Conservation (phyloP, 2,329 filamentous ascomycete genomes). For the Beauveria sp. region DNA sequence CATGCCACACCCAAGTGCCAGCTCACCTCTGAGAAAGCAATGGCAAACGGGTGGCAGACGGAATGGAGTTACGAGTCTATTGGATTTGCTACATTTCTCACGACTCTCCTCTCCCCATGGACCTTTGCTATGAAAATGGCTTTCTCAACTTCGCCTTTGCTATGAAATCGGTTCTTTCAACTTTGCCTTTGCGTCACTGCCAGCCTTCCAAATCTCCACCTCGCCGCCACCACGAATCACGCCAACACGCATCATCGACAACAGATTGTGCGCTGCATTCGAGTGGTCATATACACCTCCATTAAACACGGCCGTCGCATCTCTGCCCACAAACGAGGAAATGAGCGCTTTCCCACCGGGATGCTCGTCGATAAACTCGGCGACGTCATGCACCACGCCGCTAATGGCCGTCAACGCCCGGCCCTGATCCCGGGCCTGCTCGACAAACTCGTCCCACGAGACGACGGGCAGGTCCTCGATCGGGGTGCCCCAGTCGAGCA, state of each 20-base stretch:
- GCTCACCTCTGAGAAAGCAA: neutral
- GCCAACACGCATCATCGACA: slow-evolving; percentile 72
- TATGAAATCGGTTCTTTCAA: neutral
- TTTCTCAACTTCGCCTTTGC: neutral
- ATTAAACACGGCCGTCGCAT: slow-evolving; percentile 77
- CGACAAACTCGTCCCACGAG: slow-evolving; percentile 72
- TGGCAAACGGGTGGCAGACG: neutral
- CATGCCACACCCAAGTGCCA: too few species aligned
- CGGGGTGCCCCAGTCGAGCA: slow-evolving; percentile 78
- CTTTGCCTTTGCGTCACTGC: neutral
- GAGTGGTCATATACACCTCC: slow-evolving; percentile 76
- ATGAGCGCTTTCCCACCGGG: slow-evolving; percentile 75
- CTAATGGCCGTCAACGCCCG: slow-evolving; percentile 63
- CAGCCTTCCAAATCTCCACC: slow-evolving; percentile 71
- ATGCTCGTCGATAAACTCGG: slow-evolving; percentile 70
- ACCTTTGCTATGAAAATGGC: too few species aligned
- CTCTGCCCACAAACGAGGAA: slow-evolving; percentile 65
- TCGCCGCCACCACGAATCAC: slow-evolving; percentile 73
- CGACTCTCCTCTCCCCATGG: too few species aligned
- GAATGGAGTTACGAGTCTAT: neutral
- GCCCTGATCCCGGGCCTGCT: slow-evolving; percentile 59
- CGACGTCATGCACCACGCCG: slow-evolving; percentile 73
- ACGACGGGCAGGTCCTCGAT: slow-evolving; percentile 80
- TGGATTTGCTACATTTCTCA: neutral
- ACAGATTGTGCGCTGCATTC: slow-evolving; percentile 73